phyloP scores from a whole-genome alignment of 2,329 filamentous ascomycete genomes.

The Zasmidium cellare region DNA sequence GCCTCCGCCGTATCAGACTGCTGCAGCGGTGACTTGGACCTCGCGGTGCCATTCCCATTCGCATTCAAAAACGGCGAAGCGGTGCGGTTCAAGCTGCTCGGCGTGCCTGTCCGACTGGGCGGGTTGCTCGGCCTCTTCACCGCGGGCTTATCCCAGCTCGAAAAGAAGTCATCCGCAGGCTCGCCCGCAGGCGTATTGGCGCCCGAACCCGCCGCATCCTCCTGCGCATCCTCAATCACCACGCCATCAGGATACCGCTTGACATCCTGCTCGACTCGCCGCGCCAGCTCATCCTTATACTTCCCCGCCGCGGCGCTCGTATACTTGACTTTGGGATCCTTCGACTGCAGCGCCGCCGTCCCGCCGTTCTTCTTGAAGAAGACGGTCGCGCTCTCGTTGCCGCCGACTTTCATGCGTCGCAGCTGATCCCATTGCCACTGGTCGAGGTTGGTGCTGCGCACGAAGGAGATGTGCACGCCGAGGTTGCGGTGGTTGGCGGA shows the following conservation, averaged over 20 bases:
- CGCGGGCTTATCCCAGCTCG: slow-evolving; percentile 95
- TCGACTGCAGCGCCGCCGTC: slow-evolving; percentile 89
- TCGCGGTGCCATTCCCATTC: slow-evolving; percentile 63
- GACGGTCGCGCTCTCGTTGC: slow-evolving; percentile 96
- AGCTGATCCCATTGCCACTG: slow-evolving; percentile 99
- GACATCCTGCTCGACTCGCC: slow-evolving; percentile 77
- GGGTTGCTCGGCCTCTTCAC: slow-evolving; percentile 97
- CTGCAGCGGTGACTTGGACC: slow-evolving; percentile 78
- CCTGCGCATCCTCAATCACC: slow-evolving; percentile 73
- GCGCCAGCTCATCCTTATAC: slow-evolving; percentile 96
- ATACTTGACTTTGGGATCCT: slow-evolving; percentile 96
- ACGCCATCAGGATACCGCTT: slow-evolving; percentile 85
- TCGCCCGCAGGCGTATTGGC: slow-evolving; percentile 78
- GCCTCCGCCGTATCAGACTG: slow-evolving; percentile 58
- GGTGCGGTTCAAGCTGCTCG: slow-evolving; percentile 71
- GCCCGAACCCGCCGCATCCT: slow-evolving; percentile 55
- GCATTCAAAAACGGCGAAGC: slow-evolving; percentile 81
- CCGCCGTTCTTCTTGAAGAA: slow-evolving; percentile 98
- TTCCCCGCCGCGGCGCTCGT: slow-evolving; percentile 89
- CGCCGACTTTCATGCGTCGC: slow-evolving; percentile 95
- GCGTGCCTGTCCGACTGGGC: slow-evolving; percentile 83
- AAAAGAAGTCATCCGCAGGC: slow-evolving; percentile 92
- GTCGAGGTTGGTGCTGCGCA: slow-evolving; percentile 96
- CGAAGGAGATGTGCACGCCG: slow-evolving; percentile 98
- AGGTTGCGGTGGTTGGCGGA: slow-evolving; percentile 96